A percentile compares a stretch with the other conserved stretches of the same genome.
Conservation (phyloP, 257 asterid genomes). For the Solanum bulbocastanum region DNA sequence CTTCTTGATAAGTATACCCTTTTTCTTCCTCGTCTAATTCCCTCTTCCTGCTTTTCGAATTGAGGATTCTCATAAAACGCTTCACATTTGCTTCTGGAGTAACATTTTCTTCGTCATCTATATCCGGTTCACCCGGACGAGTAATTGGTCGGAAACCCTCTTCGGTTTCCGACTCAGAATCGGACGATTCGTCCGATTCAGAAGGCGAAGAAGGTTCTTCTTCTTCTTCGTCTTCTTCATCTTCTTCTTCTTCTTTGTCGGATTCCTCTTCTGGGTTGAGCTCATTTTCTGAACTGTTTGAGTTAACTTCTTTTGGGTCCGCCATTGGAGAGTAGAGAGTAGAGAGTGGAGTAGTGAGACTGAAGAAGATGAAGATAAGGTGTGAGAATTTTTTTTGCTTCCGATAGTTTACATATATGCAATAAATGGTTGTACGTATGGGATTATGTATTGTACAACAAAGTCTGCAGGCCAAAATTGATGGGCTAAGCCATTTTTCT, state of each 20-base stretch:
- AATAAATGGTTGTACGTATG: not conserved
- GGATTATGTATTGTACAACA: not conserved
- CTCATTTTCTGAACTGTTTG: not conserved
- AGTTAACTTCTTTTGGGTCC: not conserved
- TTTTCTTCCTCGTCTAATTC: constrained; percentile 38
- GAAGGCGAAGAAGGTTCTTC: not conserved
- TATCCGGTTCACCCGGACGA: constrained; percentile 6
- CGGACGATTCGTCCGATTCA: not conserved
- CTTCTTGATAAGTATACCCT: constrained; percentile 19
- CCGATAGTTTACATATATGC: not conserved
- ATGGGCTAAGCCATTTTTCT: not conserved
- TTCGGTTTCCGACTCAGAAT: constrained; percentile 14
- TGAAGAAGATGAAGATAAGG: constrained; percentile 4
- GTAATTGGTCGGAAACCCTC: constrained; percentile 17
- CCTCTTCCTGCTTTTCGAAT: constrained; percentile 28
- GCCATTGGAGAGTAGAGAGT: not conserved
- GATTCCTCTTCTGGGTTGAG: constrained; percentile 6
- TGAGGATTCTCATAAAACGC: constrained; percentile 24
- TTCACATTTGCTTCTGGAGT: constrained; percentile 40
- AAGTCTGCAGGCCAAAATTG: not conserved
- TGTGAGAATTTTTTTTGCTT: not conserved
- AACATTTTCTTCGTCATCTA: constrained; percentile 20
- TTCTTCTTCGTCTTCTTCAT: not conserved
- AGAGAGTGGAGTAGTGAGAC: not conserved
- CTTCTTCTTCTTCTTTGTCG: not conserved